Conservation (phyloP, 108 stramenopile species). For the Pseudonitzschia multistriata region DNA sequence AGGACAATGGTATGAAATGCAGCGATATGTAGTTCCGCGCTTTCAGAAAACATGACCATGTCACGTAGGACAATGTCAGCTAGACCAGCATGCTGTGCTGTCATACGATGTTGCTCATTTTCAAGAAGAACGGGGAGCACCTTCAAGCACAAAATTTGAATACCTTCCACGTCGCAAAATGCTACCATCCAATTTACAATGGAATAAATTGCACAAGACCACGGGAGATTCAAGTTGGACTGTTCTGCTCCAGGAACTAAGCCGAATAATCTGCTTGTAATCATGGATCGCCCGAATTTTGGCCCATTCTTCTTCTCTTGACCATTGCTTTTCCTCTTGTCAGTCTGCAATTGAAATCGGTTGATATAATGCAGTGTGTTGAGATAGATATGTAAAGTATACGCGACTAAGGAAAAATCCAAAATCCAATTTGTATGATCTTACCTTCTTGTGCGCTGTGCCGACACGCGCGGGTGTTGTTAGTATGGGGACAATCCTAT, state of each 20-base stretch:
- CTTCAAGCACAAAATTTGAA: slow-evolving; percentile 79
- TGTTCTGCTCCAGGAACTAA: slow-evolving; percentile 38
- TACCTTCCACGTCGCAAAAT: slow-evolving; percentile 83
- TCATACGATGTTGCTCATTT: slow-evolving; percentile 76
- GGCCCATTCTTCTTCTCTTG: slow-evolving; percentile 26
- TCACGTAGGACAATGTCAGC: slow-evolving; percentile 76
- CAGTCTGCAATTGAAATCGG: neutral
- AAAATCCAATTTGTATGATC: neutral
- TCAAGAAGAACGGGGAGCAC: slow-evolving; percentile 73
- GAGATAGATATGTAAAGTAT: neutral
- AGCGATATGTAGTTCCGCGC: slow-evolving; percentile 72
- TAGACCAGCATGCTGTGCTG: slow-evolving; percentile 75
- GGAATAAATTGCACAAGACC: slow-evolving; percentile 86
- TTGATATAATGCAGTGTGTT: neutral
- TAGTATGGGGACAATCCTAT: neutral
- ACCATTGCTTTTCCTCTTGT: neutral
- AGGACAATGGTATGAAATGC: slow-evolving; percentile 91
- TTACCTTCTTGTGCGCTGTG: neutral
- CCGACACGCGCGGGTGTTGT: slow-evolving; percentile 3
- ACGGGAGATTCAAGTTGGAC: slow-evolving; percentile 61
- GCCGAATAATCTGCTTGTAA: slow-evolving; percentile 65
- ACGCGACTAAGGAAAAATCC: neutral
- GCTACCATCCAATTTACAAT: slow-evolving; percentile 91
- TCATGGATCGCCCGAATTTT: slow-evolving; percentile 60
- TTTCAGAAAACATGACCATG: slow-evolving; percentile 84